Base-by-base conservation (phyloP, 129 eudicot genomes). In the Dittrichia graveolens region DNA sequence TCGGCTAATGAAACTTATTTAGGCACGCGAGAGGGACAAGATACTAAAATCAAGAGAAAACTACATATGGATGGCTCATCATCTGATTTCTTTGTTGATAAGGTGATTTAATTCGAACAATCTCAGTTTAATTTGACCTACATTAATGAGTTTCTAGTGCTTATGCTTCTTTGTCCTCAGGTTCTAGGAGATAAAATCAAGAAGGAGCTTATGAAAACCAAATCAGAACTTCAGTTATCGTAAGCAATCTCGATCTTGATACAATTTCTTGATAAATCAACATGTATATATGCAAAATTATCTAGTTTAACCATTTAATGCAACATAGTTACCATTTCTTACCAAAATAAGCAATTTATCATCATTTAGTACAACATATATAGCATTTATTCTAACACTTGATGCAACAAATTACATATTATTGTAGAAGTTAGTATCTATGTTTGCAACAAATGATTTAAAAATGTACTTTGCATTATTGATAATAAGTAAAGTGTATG, bases 151-250 rank as follows among this genome's bases (percentile, higher is more conserved):
- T 71, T 69, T 10, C 6, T 70, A 55, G 68, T 63, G 69, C 55
- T 71, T 7, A 75, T 62, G 7, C 42, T 18, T 39, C 15, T 55
- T 15, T 54, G 12, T 48, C 69, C 64, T 44, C 74, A 93, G 98
- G 92, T 85, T 80, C 63, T 85, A 13, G 95, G 82, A 58, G 95
- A 85, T 6, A 93, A 85, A 54, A 82, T 89, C 55, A 85, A 82
- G 81, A 79, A 80, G 81, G 96, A 93, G 85, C 87, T 93, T 7
- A 54, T 65, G 54, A 73, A 86, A 73, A 82, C 81, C 56, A 91
- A 89, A 67, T 57, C 81, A 53, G 96, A 85, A 83, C 88, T 89
- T 84, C 84, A 73, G 7, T 69, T 89, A 35, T 72, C 95, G 96
- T 93, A 87, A 80, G 96, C 79, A 43, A 31, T 59, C 16, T 37